These are phyloP conservation scores for Venturia pyrina DNA, from an alignment of 2,329 filamentous ascomycete genomes.

Conservation along the genomic window DNA sequence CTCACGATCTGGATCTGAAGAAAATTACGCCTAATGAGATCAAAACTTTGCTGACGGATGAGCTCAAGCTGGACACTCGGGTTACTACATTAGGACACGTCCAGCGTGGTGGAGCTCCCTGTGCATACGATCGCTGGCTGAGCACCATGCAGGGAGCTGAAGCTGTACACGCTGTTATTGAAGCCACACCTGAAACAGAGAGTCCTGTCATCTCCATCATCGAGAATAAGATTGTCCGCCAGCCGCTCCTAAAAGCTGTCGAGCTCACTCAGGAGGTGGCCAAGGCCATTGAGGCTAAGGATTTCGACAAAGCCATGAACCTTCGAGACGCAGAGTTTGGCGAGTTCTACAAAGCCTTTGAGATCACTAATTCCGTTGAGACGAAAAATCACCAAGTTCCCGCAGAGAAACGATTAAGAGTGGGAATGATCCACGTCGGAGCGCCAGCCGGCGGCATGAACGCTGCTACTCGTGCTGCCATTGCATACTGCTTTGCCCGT, in stretches of 20 bases:
- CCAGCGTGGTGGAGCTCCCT: slow-evolving; percentile 87
- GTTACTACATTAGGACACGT: slow-evolving; percentile 95
- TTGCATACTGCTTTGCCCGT: slow-evolving; percentile 81
- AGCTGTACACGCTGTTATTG: slow-evolving; percentile 82
- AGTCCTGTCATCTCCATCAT: slow-evolving; percentile 94
- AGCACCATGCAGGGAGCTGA: slow-evolving; percentile 89
- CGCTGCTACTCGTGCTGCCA: slow-evolving; percentile 83
- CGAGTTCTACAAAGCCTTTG: slow-evolving; percentile 83
- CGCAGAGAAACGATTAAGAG: slow-evolving; percentile 67
- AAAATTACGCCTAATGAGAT: slow-evolving; percentile 75
- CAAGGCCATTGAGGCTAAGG: slow-evolving; percentile 68
- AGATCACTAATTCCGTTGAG: slow-evolving; percentile 78
- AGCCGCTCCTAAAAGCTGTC: slow-evolving; percentile 82
- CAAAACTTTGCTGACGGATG: slow-evolving; percentile 75
- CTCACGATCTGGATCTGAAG: slow-evolving; percentile 71
- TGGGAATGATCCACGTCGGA: slow-evolving; percentile 62
- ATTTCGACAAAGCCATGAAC: slow-evolving; percentile 80
- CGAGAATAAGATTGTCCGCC: slow-evolving; percentile 94
- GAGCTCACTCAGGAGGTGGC: slow-evolving; percentile 75
- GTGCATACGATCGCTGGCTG: slow-evolving; percentile 89
- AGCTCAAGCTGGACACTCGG: slow-evolving; percentile 77
- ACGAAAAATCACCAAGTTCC: slow-evolving; percentile 60
- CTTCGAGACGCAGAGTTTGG: slow-evolving; percentile 88
- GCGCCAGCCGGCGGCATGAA: slow-evolving; percentile 71
- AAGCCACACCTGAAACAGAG: slow-evolving; percentile 77